Evolutionary conservation across 306 rosid species (phyloP).

Genomic region (Medicago truncatula): MtrunA17r5.0-ANR NC_053042.1:56174501-56175000

Average conservation of each 20-base stretch:
- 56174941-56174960: constrained; percentile 74
- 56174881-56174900: too few relatives aligned
- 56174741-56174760: too few relatives aligned
- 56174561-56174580: constrained; percentile 95
- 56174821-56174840: too few relatives aligned
- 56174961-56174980: constrained; percentile 74
- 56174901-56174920: background rate
- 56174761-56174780: too few relatives aligned
- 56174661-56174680: background rate
- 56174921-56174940: constrained; percentile 96
- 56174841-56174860: too few relatives aligned
- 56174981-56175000: constrained; percentile 82
- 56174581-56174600: constrained; percentile 65
- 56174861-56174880: too few relatives aligned
- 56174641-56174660: background rate
- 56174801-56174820: too few relatives aligned
- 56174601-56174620: background rate
- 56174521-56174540: constrained; percentile 75
- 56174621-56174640: constrained; percentile 6
- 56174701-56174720: too few relatives aligned
- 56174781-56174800: too few relatives aligned
- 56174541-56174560: constrained; percentile 95
- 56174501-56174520: constrained; percentile 82
- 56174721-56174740: too few relatives aligned
- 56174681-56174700: too few relatives aligned